A percentile compares a stretch with the other conserved stretches of the same genome.
Conservation (phyloP, 129 eudicot genomes). For the Lactuca sativa region DNA sequence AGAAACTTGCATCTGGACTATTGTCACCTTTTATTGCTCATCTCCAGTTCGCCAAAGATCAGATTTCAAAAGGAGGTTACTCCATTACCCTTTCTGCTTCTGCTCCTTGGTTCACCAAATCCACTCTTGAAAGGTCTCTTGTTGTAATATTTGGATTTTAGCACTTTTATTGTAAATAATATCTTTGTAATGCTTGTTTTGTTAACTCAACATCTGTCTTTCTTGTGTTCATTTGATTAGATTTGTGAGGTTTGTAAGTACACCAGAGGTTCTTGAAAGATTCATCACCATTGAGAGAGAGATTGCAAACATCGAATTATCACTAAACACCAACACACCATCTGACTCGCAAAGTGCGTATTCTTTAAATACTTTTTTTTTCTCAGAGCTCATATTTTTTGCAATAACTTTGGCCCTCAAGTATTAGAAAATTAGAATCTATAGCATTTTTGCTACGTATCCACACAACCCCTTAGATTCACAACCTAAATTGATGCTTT, state of each 20-base stretch:
- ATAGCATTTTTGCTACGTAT: not conserved
- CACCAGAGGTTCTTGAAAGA: constrained; percentile 94
- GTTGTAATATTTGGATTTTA: not conserved
- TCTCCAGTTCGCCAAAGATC: constrained; percentile 64
- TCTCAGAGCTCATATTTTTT: not conserved
- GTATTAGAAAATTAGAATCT: not conserved
- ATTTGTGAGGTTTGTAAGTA: constrained; percentile 80
- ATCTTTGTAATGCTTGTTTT: constrained; percentile 12
- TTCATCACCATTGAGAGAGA: constrained; percentile 65
- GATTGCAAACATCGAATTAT: constrained; percentile 64
- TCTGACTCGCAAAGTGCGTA: constrained; percentile 47
- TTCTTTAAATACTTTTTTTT: constrained; percentile 1
- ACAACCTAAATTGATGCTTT: not conserved
- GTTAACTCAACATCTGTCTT: not conserved
- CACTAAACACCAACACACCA: constrained; percentile 42
- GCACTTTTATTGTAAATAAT: not conserved
- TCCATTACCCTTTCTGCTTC: constrained; percentile 56
- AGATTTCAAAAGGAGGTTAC: constrained; percentile 80
- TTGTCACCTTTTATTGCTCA: constrained; percentile 70
- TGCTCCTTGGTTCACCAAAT: constrained; percentile 83
- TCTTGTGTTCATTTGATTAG: constrained; percentile 31
- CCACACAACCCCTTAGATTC: not conserved
- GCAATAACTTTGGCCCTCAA: not conserved
- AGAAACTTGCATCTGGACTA: constrained; percentile 84
- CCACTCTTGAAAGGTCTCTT: constrained; percentile 60